phyloP scores from a whole-genome alignment of 1,139 yeast genomes.

The Kurtzmaniella natalensis region DNA sequence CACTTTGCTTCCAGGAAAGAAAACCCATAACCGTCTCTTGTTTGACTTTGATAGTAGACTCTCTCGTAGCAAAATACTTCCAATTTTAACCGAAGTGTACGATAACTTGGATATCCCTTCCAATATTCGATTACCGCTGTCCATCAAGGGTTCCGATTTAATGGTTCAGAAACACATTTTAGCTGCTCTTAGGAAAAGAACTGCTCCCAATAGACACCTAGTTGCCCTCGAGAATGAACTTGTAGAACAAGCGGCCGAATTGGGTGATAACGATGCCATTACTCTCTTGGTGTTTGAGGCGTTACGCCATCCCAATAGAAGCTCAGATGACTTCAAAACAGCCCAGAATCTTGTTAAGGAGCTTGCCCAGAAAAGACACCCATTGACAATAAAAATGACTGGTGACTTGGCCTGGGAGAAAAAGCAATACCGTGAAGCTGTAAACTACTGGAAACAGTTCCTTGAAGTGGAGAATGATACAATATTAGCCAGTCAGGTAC shows the following conservation, averaged over 20 bases:
- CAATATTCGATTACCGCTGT: conserved; percentile 35
- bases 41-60: conserved; percentile 63
- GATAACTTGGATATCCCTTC: conserved; percentile 34
- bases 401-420: conserved; percentile 65
- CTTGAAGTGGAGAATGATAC: conserved; percentile 51
- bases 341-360: conserved; percentile 61
- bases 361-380: conserved; percentile 60
- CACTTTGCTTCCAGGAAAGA: conserved; percentile 55
- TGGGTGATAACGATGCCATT: conserved; percentile 79
- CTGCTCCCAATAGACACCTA: conserved; percentile 53
- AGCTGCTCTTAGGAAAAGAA: conserved; percentile 54
- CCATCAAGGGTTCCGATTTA: conserved; percentile 52
- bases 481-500: conserved; percentile 67
- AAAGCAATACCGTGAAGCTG: conserved; percentile 46
- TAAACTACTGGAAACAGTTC: conserved; percentile 57
- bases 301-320: conserved; percentile 19
- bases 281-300: conserved; percentile 66
- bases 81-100: conserved; percentile 50
- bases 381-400: conserved; percentile 64
- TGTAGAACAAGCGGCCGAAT: conserved; percentile 77
- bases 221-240: conserved; percentile 63
- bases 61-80: conserved; percentile 49
- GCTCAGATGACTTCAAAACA: conserved; percentile 53
- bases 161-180: conserved; percentile 67
- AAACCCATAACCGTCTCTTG: conserved; percentile 51